Evolutionary conservation across 2,329 filamentous ascomycete species (phyloP), one percentile per base, ranked within the genome.

Genomic region (Diaporthe australafricana): DNA sequence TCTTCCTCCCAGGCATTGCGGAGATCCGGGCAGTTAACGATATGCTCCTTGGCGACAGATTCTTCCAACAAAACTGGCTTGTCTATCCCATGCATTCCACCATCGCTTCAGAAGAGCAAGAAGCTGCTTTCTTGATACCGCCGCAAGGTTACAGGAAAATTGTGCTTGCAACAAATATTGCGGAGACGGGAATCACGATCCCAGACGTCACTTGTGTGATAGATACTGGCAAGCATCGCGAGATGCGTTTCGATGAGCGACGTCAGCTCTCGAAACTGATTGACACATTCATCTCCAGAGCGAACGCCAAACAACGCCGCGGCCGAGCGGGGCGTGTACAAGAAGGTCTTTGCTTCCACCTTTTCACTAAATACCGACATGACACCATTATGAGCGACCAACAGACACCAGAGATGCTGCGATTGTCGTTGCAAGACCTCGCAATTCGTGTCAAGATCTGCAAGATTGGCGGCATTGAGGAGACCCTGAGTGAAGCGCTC

Each of bases 391-490:
- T 98, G 88, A 91, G 91, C 65, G 95, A 97, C 74, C 94, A 98
- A 79, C 96, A 98, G 83, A 98, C 94, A 0, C 97, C 96, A 0
- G 96, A 99, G 81, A 97, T 99, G 91, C 89, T 99, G 50, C 92
- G 96, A 0, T 86, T 99, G 5, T 98, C 96, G 0, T 85, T 99
- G 14, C 96, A 99, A 81, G 96, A 99, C 78, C 86, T 99, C 14
- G 95, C 97, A 6, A 95, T 99, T 80, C 91, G 96, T 11, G 95
- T 98, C 75, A 99, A 99, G 83, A 98, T 98, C 56, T 99, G 96
- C 86, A 97, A 97, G 78, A 89, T 99, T 53, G 96, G 96, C 14
- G 92, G 94, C 50, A 97, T 98, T 68, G 96, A 98, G 79, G 90
- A 96, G 76, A 98, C 95, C 0, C 87, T 99, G 12, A 89, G 93